Conservation (phyloP, 345 rosid genomes). For the Eucalyptus dawsonii region DNA sequence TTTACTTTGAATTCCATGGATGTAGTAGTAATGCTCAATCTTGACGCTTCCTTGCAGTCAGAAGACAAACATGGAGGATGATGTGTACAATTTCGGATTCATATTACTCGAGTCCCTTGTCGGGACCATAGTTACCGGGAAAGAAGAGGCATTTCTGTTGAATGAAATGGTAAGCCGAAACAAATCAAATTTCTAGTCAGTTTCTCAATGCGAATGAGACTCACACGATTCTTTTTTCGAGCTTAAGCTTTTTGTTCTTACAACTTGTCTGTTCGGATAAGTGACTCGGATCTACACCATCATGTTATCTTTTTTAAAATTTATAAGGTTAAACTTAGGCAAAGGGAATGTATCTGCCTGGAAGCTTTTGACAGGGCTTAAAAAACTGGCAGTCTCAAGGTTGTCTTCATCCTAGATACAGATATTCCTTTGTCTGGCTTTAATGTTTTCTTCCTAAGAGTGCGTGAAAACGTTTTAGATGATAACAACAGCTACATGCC, state of each 20-base stretch:
- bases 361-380: not conserved
- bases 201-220: not conserved
- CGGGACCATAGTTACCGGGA: conserved; percentile 57
- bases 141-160: conserved; percentile 82
- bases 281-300: not conserved
- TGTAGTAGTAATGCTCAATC: not conserved
- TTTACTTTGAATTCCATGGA: not conserved
- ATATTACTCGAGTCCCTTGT: conserved; percentile 88
- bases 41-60: conserved; percentile 24
- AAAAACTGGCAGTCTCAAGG: not conserved
- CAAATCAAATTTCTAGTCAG: not conserved
- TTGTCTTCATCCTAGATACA: not conserved
- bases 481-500: not conserved
- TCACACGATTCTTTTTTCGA: not conserved
- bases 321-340: not conserved
- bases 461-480: not conserved
- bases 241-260: not conserved
- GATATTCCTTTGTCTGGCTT: not conserved
- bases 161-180: conserved; percentile 62
- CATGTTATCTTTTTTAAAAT: not conserved
- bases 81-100: conserved; percentile 93
- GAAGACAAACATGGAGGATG: conserved; percentile 46
- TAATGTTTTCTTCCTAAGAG: not conserved
- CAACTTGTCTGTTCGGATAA: not conserved
- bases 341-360: not conserved